Conservation (phyloP, 2,329 filamentous ascomycete genomes). For the Arthrobotrys megalospora region DNA sequence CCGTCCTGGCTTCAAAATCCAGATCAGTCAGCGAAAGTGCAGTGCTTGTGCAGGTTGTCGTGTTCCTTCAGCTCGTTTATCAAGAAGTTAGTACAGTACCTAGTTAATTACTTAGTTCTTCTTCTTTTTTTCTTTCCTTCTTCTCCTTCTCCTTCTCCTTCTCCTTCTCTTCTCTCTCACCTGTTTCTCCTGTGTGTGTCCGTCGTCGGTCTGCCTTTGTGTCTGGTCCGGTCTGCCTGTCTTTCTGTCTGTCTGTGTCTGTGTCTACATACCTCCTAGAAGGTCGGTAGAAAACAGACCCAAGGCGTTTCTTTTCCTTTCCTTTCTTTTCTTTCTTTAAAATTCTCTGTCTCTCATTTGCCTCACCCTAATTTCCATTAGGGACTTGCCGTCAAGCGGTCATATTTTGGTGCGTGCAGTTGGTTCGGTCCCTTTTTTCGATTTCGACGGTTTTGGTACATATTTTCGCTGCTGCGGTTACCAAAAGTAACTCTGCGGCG, state of each 20-base stretch:
- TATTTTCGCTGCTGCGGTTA: slow-evolving; percentile 40
- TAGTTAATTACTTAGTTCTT: slow-evolving; percentile 23
- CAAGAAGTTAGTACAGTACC: slow-evolving; percentile 23
- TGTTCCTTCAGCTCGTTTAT: slow-evolving; percentile 31
- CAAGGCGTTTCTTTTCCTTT: background rate
- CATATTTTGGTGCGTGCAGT: slow-evolving; percentile 25
- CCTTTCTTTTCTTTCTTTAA: slow-evolving; percentile 7
- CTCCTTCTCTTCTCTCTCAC: slow-evolving; percentile 25
- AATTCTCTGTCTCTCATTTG: slow-evolving; percentile 23
- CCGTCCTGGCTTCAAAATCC: slow-evolving; percentile 55
- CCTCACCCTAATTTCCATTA: slow-evolving; percentile 27
- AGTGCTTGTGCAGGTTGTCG: slow-evolving; percentile 12
- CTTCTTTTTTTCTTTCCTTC: slow-evolving; percentile 14
- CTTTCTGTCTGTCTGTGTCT: background rate
- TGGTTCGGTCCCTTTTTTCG: slow-evolving; percentile 20
- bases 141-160: background rate
- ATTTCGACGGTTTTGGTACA: slow-evolving; percentile 41
- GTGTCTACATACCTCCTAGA: slow-evolving; percentile 16
- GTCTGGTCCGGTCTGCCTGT: background rate
- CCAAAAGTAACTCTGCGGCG: slow-evolving; percentile 44
- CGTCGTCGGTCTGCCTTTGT: slow-evolving; percentile 12
- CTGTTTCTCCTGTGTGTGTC: slow-evolving; percentile 3
- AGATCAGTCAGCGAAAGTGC: slow-evolving; percentile 29
- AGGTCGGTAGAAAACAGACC: slow-evolving; percentile 16
- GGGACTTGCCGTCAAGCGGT: slow-evolving; percentile 29